A percentile compares a stretch with the other conserved stretches of the same genome.
phyloP scores from a whole-genome alignment of 805 yeast genomes.

The Monosporozyma siamensis region DNA sequence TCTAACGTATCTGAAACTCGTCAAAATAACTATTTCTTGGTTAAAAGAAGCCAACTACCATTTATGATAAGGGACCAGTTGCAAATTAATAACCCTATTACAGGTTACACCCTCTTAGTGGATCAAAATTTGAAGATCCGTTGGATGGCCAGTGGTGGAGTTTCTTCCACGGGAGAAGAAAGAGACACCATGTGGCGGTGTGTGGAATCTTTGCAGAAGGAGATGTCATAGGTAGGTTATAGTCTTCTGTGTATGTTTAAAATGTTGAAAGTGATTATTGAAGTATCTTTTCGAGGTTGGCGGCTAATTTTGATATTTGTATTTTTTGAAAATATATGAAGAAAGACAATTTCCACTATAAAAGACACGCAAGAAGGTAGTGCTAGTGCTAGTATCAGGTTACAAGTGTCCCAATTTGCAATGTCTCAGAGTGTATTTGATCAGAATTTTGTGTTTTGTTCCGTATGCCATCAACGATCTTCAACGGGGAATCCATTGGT shows the following conservation, averaged over 20 bases:
- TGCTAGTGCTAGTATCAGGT: too few relatives aligned
- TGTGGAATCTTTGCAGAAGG: slow-evolving; percentile 4
- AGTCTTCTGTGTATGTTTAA: too few relatives aligned
- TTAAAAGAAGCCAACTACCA: slow-evolving; percentile 51
- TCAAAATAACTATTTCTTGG: slow-evolving; percentile 51
- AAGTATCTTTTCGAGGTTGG: not conserved
- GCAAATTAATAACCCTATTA: slow-evolving; percentile 60
- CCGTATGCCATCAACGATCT: slow-evolving; percentile 25
- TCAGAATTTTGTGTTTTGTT: slow-evolving; percentile 29
- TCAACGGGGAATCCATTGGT: slow-evolving; percentile 18
- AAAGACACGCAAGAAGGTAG: too few relatives aligned
- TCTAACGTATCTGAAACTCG: slow-evolving; percentile 34
- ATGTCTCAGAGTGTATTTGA: slow-evolving; percentile 15
- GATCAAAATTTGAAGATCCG: slow-evolving; percentile 69
- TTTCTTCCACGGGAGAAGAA: slow-evolving; percentile 49
- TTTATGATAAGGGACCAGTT: slow-evolving; percentile 49
- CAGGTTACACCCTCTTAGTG: slow-evolving; percentile 76
- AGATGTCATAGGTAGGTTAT: not conserved
- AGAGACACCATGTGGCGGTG: slow-evolving; percentile 33
- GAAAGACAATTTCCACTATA: too few relatives aligned
- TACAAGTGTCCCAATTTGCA: not conserved
- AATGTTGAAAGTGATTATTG: too few relatives aligned
- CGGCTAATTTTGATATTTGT: too few relatives aligned
- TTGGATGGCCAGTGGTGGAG: slow-evolving; percentile 87
- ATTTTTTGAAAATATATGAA: too few relatives aligned